Conservation (phyloP, 176 grass and related monocot species). For the Lolium rigidum region DNA sequence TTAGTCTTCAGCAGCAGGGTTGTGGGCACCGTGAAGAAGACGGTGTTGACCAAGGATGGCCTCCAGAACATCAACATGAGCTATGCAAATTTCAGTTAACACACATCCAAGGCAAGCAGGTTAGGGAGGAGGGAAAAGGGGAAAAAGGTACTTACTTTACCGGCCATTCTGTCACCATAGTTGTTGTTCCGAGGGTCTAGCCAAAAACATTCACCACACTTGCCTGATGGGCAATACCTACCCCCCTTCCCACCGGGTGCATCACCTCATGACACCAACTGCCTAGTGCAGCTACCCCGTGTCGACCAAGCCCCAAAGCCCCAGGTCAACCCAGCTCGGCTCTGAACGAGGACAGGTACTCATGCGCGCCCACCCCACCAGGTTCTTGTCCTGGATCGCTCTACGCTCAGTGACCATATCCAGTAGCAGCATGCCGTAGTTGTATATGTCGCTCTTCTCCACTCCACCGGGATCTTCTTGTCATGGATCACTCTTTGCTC, state of each 20-base stretch:
- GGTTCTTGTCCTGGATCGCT: too few relatives aligned
- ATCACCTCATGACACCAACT: slow-evolving; percentile 64
- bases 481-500: slow-evolving; percentile 86
- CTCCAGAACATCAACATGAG: too few relatives aligned
- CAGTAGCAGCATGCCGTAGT: too few relatives aligned
- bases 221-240: too few relatives aligned
- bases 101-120: too few relatives aligned
- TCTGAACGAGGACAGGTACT: slow-evolving; percentile 56
- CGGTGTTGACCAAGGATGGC: too few relatives aligned
- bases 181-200: slow-evolving; percentile 67
- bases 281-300: slow-evolving; percentile 79
- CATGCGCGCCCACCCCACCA: slow-evolving; percentile 39
- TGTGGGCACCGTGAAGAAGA: too few relatives aligned
- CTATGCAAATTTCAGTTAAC: too few relatives aligned
- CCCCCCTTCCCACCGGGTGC: slow-evolving; percentile 80
- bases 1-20: too few relatives aligned
- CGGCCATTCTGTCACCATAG: slow-evolving; percentile 66
- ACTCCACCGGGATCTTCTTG: slow-evolving; percentile 68
- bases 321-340: slow-evolving; percentile 65
- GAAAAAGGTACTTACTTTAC: slow-evolving; percentile 4
- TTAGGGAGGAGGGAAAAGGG: too few relatives aligned
- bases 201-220: slow-evolving; percentile 60
- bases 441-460: slow-evolving; percentile 15
- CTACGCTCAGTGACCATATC: too few relatives aligned
- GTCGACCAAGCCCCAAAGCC: slow-evolving; percentile 55